These are phyloP conservation scores for Neoarthrinium moseri DNA, from an alignment of 2,329 filamentous ascomycete species.

Conservation along the genomic window DNA sequence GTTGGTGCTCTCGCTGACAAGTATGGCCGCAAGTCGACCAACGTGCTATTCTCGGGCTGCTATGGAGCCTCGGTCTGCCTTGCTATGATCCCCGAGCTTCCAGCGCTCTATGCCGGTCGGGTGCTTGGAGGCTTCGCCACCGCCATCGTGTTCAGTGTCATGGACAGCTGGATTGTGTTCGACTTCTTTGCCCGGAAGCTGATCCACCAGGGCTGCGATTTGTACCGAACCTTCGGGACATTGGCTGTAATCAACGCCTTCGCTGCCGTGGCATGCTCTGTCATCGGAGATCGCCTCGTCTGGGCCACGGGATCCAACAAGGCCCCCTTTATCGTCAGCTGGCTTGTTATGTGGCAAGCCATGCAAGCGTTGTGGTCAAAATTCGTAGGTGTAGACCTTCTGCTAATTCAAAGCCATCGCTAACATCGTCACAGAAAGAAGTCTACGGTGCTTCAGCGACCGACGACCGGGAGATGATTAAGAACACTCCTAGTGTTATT, in stretches of 20 bases:
- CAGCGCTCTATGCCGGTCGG: constrained; percentile 52
- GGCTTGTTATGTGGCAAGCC: constrained; percentile 37
- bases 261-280: constrained; percentile 52
- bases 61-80: constrained; percentile 53
- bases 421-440: constrained; percentile 17
- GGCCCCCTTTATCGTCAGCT: constrained; percentile 51
- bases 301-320: constrained; percentile 43
- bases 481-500: constrained; percentile 16
- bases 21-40: constrained; percentile 48
- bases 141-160: constrained; percentile 56
- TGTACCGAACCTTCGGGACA: constrained; percentile 46
- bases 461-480: constrained; percentile 10
- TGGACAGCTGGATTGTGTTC: constrained; percentile 61
- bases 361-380: constrained; percentile 42
- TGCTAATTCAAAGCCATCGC: not conserved
- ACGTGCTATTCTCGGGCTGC: constrained; percentile 51
- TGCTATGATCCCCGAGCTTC: constrained; percentile 41
- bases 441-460: constrained; percentile 19
- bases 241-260: constrained; percentile 54
- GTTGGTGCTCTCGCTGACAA: constrained; percentile 38
- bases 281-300: constrained; percentile 52
- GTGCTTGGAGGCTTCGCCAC: constrained; percentile 54
- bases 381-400: constrained; percentile 39
- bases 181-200: constrained; percentile 50
- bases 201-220: constrained; percentile 30